Conservation (phyloP, 108 stramenopile species). For the Skeletonema grethae region DNA sequence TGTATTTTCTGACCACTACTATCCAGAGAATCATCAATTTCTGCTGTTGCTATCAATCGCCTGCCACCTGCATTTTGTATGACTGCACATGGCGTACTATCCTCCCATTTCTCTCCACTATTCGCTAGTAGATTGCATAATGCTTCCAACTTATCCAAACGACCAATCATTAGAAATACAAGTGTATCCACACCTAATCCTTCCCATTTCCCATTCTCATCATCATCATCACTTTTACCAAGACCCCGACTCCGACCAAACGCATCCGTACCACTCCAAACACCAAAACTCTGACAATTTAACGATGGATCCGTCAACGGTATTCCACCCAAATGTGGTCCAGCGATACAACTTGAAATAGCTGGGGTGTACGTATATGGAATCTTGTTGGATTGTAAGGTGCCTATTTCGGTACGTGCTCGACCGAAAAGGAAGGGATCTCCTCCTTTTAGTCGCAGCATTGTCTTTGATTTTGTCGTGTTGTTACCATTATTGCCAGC, state of each 20-base stretch:
- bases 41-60: neutral
- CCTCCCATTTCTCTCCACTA: conserved; percentile 25
- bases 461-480: conserved; percentile 15
- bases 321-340: conserved; percentile 47
- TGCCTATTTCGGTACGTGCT: conserved; percentile 38
- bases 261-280: conserved; percentile 49
- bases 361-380: conserved; percentile 36
- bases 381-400: conserved; percentile 19
- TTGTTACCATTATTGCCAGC: neutral
- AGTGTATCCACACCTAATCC: conserved; percentile 36
- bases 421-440: conserved; percentile 48
- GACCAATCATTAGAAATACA: conserved; percentile 50
- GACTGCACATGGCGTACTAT: conserved; percentile 36
- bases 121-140: conserved; percentile 24
- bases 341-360: conserved; percentile 45
- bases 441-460: conserved; percentile 40
- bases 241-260: conserved; percentile 29
- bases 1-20: conserved; percentile 16
- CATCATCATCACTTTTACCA: neutral
- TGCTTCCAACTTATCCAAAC: conserved; percentile 47
- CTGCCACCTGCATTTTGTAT: conserved; percentile 46
- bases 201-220: neutral
- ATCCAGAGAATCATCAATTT: neutral
- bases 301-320: conserved; percentile 41
- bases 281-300: conserved; percentile 46